A percentile compares a stretch with the other conserved stretches of the same genome.
Conservation (phyloP, 352 stramenopile species). For the Halophytophthora batemanensis region DNA sequence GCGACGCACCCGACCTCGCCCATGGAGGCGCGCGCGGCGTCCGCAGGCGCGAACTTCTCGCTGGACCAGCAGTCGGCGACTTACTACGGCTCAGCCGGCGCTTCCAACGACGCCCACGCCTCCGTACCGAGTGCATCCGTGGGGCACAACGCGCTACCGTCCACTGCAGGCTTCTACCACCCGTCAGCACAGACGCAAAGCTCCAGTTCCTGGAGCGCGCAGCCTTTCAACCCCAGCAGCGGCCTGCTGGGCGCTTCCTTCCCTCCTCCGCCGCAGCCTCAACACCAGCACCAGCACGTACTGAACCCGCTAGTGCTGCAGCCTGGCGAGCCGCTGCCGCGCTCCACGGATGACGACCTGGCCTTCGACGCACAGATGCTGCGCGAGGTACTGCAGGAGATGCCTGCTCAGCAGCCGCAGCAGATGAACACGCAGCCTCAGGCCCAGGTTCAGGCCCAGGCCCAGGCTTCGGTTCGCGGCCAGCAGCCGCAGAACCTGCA, state of each 20-base stretch:
- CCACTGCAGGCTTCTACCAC: constrained; percentile 24
- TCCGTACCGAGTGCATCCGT: neutral
- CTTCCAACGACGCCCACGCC: constrained; percentile 4
- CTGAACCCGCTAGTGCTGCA: constrained; percentile 31
- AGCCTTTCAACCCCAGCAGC: constrained; percentile 9
- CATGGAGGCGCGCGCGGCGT: constrained; percentile 16
- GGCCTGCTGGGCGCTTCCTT: constrained; percentile 11
- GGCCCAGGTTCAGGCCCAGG: constrained; percentile 14
- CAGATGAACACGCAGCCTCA: constrained; percentile 4
- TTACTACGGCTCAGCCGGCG: constrained; percentile 14
- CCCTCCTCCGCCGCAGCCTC: constrained; percentile 14
- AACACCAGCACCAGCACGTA: constrained; percentile 10
- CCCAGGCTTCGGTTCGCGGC: constrained; percentile 11
- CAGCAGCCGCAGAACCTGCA: constrained; percentile 31
- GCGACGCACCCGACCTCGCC: constrained; percentile 14
- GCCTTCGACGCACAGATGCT: constrained; percentile 41
- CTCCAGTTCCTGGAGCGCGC: constrained; percentile 11
- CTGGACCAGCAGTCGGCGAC: constrained; percentile 17
- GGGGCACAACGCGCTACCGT: constrained; percentile 9
- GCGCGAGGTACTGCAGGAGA: constrained; percentile 35
- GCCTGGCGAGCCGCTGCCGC: constrained; percentile 20
- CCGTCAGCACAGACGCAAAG: constrained; percentile 14
- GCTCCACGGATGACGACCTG: constrained; percentile 31
- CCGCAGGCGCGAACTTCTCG: constrained; percentile 22
- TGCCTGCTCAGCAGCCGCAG: constrained; percentile 21